phyloP scores from a whole-genome alignment of 257 asterid species.

The Solanum boliviense region DNA sequence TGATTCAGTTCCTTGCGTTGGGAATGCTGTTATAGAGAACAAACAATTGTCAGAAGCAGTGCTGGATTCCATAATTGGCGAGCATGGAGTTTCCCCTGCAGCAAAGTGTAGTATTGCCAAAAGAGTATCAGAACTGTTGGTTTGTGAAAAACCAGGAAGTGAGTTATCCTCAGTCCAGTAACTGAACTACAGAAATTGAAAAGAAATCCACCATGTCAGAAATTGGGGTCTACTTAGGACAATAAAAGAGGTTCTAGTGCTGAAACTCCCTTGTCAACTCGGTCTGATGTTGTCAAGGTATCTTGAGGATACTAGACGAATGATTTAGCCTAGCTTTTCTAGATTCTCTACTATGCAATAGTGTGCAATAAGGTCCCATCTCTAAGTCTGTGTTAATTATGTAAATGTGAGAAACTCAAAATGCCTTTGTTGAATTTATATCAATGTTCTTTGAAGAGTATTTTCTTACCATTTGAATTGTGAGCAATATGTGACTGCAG shows the following conservation, averaged over 20 bases:
- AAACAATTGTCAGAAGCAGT: slow-evolving; percentile 60
- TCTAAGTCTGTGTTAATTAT: neutral
- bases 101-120: slow-evolving; percentile 58
- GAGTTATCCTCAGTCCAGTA: neutral
- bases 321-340: neutral
- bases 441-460: neutral
- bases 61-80: slow-evolving; percentile 75
- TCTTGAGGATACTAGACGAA: neutral
- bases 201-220: neutral
- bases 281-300: neutral
- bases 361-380: neutral
- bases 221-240: neutral
- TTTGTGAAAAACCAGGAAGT: neutral
- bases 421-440: neutral
- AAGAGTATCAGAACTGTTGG: slow-evolving; percentile 28
- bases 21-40: slow-evolving; percentile 45
- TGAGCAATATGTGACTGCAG: neutral
- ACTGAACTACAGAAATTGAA: neutral
- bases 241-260: neutral
- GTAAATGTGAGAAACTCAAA: neutral
- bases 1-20: slow-evolving; percentile 31
- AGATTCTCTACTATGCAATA: neutral
- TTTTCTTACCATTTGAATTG: neutral
- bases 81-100: slow-evolving; percentile 67
- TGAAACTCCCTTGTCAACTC: neutral